A percentile compares a stretch with the other conserved stretches of the same genome.
These are phyloP conservation scores for Opeltia flavorubescens DNA, from an alignment of 495 filamentous ascomycete species.

Conservation along the genomic window DNA sequence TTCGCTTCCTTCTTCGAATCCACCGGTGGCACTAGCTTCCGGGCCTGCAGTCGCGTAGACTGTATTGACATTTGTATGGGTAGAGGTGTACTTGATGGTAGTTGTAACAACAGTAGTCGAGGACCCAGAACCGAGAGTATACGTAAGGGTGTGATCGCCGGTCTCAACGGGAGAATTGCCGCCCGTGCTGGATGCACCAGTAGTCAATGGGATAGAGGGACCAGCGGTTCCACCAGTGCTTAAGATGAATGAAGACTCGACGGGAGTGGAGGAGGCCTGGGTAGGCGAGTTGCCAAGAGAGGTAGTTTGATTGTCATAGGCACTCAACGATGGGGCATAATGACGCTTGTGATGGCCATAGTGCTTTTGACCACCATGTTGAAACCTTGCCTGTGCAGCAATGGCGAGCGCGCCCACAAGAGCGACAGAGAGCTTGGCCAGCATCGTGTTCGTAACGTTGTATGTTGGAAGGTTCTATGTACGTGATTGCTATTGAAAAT, in stretches of 20 bases:
- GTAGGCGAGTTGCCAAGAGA: conserved; percentile 1
- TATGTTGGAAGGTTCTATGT: not conserved
- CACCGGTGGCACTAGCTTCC: conserved; percentile 13
- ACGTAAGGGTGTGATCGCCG: conserved; percentile 40
- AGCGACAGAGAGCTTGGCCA: conserved; percentile 34
- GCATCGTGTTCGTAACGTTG: conserved; percentile 10
- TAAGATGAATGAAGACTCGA: not conserved
- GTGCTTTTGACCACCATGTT: conserved; percentile 17
- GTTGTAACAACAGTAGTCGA: conserved; percentile 42
- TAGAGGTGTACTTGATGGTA: conserved; percentile 36
- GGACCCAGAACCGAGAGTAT: conserved; percentile 41
- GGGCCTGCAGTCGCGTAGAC: conserved; percentile 14
- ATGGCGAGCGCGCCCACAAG: conserved; percentile 35
- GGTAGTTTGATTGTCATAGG: conserved; percentile 1
- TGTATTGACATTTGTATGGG: conserved; percentile 17
- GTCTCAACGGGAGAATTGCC: conserved; percentile 12
- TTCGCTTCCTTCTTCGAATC: conserved; percentile 2
- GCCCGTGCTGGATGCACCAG: conserved; percentile 5
- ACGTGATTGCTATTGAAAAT: not conserved
- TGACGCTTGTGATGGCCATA: conserved; percentile 19
- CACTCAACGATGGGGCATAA: conserved; percentile 4
- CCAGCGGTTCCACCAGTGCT: not conserved
- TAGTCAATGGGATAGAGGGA: conserved; percentile 4
- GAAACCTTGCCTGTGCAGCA: conserved; percentile 21
- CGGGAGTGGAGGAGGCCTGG: conserved; percentile 1